A percentile compares a stretch with the other conserved stretches of the same genome.
Evolutionary conservation across 2,329 filamentous ascomycete species (phyloP).

Genomic region (Pseudogymnoascus sp.): DNA sequence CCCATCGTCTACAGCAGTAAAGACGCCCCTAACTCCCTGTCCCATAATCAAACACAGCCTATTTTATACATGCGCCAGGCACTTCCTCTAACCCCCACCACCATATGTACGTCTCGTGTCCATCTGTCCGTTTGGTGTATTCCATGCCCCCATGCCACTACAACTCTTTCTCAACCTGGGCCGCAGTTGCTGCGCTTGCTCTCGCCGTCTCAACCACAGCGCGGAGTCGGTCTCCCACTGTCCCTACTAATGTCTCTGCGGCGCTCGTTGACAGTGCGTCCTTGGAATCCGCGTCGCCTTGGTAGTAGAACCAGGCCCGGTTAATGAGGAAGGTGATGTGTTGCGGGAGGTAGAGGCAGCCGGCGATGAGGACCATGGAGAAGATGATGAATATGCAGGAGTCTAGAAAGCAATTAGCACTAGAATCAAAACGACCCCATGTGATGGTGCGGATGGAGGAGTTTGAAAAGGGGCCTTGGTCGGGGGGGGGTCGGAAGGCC

Average conservation of each 20-base stretch:
- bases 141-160: slow-evolving; percentile 5
- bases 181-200: slow-evolving; percentile 13
- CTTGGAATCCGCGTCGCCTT: slow-evolving; percentile 53
- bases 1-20: not conserved
- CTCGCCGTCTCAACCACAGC: slow-evolving; percentile 12
- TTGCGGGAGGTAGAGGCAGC: slow-evolving; percentile 86
- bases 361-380: slow-evolving; percentile 78
- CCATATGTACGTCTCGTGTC: not conserved
- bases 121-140: not conserved
- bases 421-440: not conserved
- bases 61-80: slow-evolving; percentile 3
- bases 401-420: slow-evolving; percentile 47
- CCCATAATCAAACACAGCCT: not conserved
- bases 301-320: slow-evolving; percentile 91
- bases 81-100: not conserved
- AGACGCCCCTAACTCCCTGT: not conserved
- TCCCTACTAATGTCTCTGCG: slow-evolving; percentile 17
- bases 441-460: not conserved
- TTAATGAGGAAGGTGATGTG: slow-evolving; percentile 76
- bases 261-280: slow-evolving; percentile 16
- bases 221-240: slow-evolving; percentile 23
- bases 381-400: slow-evolving; percentile 86
- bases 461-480: not conserved
- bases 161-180: slow-evolving; percentile 22
- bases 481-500: not conserved